phyloP scores from a whole-genome alignment of 768 basidiomycete species.

The Phylloporus sp. region DNA sequence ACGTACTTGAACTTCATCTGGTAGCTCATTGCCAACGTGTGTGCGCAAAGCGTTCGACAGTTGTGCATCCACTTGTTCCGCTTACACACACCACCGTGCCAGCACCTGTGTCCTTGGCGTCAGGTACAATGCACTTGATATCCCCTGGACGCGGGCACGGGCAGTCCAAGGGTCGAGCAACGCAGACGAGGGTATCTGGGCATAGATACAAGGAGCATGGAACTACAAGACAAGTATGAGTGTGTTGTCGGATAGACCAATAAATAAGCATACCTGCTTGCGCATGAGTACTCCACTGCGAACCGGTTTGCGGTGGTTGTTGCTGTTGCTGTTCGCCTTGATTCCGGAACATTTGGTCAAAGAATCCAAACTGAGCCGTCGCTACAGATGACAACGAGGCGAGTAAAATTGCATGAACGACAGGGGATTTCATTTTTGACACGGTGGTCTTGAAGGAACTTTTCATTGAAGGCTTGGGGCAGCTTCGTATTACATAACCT shows the following conservation, averaged over 20 bases:
- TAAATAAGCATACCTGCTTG: conserved; percentile 52
- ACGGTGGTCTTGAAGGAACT: not conserved
- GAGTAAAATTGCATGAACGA: conserved; percentile 11
- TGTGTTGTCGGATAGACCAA: not conserved
- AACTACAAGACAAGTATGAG: conserved; percentile 41
- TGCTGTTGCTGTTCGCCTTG: conserved; percentile 54
- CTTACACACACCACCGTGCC: conserved; percentile 70
- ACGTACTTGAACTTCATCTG: not conserved
- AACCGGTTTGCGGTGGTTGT: conserved; percentile 41
- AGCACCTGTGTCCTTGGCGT: conserved; percentile 44
- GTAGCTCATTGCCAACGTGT: conserved; percentile 10
- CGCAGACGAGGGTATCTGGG: conserved; percentile 71
- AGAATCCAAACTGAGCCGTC: conserved; percentile 73
- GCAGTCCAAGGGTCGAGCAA: conserved; percentile 48
- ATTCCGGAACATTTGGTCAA: conserved; percentile 69
- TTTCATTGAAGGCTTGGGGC: not conserved
- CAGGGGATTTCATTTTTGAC: conserved; percentile 13
- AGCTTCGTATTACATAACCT: not conserved
- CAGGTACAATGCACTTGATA: conserved; percentile 72
- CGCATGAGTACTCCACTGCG: conserved; percentile 63
- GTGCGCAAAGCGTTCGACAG: conserved; percentile 49
- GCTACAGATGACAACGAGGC: conserved; percentile 31
- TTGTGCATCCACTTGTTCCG: conserved; percentile 58
- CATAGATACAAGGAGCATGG: conserved; percentile 73
- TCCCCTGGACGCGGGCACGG: conserved; percentile 78